phyloP scores from a whole-genome alignment of 495 filamentous ascomycete genomes.

The Glarea lozoyensis region DNA sequence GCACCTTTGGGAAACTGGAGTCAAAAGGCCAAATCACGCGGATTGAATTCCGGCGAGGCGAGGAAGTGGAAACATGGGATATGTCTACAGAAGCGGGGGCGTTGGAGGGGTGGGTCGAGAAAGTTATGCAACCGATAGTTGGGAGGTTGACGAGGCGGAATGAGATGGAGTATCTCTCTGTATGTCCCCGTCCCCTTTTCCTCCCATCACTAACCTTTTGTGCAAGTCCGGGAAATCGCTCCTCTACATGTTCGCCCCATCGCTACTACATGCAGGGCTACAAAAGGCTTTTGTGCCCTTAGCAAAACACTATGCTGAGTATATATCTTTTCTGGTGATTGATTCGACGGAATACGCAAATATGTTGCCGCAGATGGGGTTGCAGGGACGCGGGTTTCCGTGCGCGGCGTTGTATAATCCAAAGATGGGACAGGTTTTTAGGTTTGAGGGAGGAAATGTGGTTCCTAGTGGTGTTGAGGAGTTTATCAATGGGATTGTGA shows the following conservation, averaged over 20 bases:
- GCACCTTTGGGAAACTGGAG: constrained; percentile 35
- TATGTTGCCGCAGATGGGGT: constrained; percentile 30
- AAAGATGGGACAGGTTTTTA: constrained; percentile 32
- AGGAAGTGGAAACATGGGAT: too few relatives aligned
- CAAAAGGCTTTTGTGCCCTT: constrained; percentile 27
- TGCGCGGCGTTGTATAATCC: constrained; percentile 35
- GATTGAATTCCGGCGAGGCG: constrained; percentile 19
- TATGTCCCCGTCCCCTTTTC: constrained; percentile 11
- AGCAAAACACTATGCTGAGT: constrained; percentile 39
- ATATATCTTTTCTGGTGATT: constrained; percentile 36
- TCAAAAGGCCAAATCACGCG: constrained; percentile 24
- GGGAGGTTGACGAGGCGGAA: constrained; percentile 35
- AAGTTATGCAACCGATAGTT: constrained; percentile 28
- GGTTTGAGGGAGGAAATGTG: too few relatives aligned
- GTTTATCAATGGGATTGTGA: too few relatives aligned
- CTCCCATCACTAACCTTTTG: constrained; percentile 1
- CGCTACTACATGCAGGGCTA: constrained; percentile 19
- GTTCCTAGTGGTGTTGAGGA: too few relatives aligned
- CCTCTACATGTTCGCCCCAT: constrained; percentile 33
- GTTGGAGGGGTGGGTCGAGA: constrained; percentile 30
- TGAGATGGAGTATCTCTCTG: constrained; percentile 32
- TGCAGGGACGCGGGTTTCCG: constrained; percentile 18
- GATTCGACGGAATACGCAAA: constrained; percentile 37
- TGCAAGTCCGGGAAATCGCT: constrained; percentile 36
- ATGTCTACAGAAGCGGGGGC: too few relatives aligned